phyloP scores from a whole-genome alignment of 1,284 basidiomycete genomes.

The Cystobasidium sp. region DNA sequence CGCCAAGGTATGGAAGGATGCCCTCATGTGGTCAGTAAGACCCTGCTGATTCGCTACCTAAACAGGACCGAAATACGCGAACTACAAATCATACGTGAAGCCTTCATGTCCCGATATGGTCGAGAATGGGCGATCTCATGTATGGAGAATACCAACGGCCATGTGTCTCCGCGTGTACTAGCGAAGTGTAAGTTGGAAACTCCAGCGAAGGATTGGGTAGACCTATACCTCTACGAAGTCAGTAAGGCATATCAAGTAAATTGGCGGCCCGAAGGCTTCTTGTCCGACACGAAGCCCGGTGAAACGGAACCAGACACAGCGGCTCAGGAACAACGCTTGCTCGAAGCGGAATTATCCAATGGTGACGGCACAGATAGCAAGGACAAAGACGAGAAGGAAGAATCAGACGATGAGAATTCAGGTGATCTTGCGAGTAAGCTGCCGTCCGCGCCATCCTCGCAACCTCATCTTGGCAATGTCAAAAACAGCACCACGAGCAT shows the following conservation, averaged over 20 bases:
- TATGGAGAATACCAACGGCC: slow-evolving; percentile 79
- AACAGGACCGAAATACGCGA: slow-evolving; percentile 63
- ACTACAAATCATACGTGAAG: slow-evolving; percentile 84
- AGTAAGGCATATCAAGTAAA: slow-evolving; percentile 81
- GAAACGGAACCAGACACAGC: slow-evolving; percentile 14
- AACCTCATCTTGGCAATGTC: slow-evolving; percentile 22
- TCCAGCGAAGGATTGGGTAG: slow-evolving; percentile 74
- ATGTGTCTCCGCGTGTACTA: slow-evolving; percentile 76
- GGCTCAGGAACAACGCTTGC: slow-evolving; percentile 21
- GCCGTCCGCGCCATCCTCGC: slow-evolving; percentile 15
- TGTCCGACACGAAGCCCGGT: slow-evolving; percentile 15
- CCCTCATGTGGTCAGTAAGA: neutral
- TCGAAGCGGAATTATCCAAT: slow-evolving; percentile 14
- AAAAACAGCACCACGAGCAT: slow-evolving; percentile 25
- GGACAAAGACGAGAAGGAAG: slow-evolving; percentile 5
- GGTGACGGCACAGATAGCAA: neutral
- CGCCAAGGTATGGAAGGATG: slow-evolving; percentile 67
- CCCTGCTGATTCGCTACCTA: neutral
- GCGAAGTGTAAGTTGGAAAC: slow-evolving; percentile 73
- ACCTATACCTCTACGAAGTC: slow-evolving; percentile 85
- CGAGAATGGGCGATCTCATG: slow-evolving; percentile 77
- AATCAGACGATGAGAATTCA: neutral
- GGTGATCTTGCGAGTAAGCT: neutral
- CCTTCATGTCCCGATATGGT: slow-evolving; percentile 91
- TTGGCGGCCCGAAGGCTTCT: slow-evolving; percentile 63